A percentile compares a stretch with the other conserved stretches of the same genome.
These are phyloP conservation scores for Yamadazyma taylorii DNA, from an alignment of 1,139 yeast genomes.

Conservation along the genomic window DNA sequence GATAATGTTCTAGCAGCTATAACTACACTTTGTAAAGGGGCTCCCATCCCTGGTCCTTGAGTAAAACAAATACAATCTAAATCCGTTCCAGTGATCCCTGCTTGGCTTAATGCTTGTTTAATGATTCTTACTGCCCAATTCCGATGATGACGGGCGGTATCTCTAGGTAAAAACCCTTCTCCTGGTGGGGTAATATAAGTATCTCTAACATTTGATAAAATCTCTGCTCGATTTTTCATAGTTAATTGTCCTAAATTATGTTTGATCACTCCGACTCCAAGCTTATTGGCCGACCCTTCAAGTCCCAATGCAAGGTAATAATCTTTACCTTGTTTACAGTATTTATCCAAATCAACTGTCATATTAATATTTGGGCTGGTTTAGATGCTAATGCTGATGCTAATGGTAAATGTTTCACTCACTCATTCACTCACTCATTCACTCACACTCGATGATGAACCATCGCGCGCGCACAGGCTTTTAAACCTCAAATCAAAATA, in stretches of 20 bases:
- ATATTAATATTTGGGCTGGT: constrained; percentile 9
- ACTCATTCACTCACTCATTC: too few species aligned
- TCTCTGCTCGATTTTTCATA: constrained; percentile 61
- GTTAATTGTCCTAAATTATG: constrained; percentile 60
- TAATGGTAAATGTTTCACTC: too few species aligned
- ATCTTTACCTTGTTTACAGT: constrained; percentile 42
- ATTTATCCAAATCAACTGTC: constrained; percentile 40
- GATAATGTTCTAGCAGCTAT: constrained; percentile 87
- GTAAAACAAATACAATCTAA: constrained; percentile 93
- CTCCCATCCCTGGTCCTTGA: constrained; percentile 99
- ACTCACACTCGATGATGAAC: too few species aligned
- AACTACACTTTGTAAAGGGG: constrained; percentile 91
- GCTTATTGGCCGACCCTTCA: constrained; percentile 95
- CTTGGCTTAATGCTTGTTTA: constrained; percentile 63
- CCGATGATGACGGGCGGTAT: constrained; percentile 93
- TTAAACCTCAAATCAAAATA: background rate
- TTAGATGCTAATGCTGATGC: background rate
- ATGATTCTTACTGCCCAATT: constrained; percentile 91
- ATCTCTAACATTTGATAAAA: constrained; percentile 85
- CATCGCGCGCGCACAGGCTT: background rate
- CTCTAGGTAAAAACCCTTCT: constrained; percentile 94
- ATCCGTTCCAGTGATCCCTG: constrained; percentile 55
- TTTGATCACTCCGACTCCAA: constrained; percentile 88
- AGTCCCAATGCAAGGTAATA: constrained; percentile 79
- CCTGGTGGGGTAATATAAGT: constrained; percentile 97